Evolutionary conservation across 139 green algal genomes (phyloP).

Genomic region (Chlorella sp.): DNA sequence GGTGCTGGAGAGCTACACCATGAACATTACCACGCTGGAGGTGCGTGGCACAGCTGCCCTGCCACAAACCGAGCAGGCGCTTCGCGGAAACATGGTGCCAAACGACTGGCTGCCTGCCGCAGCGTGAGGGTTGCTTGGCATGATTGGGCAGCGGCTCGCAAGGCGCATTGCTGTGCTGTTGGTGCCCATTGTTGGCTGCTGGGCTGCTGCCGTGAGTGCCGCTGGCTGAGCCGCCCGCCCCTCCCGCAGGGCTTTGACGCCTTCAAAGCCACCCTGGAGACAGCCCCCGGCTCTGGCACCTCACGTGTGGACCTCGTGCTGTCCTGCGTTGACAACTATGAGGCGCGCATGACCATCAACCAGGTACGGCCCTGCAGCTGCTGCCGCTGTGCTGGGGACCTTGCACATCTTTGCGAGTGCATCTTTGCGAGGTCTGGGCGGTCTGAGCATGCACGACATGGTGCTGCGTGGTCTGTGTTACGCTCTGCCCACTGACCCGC

Average conservation of each 20-base stretch:
- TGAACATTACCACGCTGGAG: constrained; percentile 97
- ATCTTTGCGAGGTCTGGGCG: too few species aligned
- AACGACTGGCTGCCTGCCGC: too few species aligned
- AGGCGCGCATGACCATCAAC: constrained; percentile 98
- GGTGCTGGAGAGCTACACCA: constrained; percentile 86
- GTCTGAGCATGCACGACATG: too few species aligned
- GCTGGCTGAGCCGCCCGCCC: too few species aligned
- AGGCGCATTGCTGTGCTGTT: background rate
- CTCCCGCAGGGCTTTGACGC: constrained; percentile 5
- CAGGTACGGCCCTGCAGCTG: constrained; percentile 57
- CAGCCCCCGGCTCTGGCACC: background rate
- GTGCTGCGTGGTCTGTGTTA: background rate
- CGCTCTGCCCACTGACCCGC: too few species aligned
- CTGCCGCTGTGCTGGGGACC: background rate
- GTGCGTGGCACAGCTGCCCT: too few species aligned
- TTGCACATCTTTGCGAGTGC: too few species aligned
- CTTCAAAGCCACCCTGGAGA: constrained; percentile 11
- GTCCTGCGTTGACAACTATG: constrained; percentile 98
- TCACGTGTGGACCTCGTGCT: constrained; percentile 93
- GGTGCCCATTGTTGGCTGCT: background rate
- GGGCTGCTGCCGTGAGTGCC: background rate
- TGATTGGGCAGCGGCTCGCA: too few species aligned
- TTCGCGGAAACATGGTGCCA: too few species aligned
- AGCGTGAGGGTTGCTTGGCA: too few species aligned
- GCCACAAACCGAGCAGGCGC: too few species aligned